Conservation (phyloP, 163 green algal genomes). For the Picocystis sp. region DNA sequence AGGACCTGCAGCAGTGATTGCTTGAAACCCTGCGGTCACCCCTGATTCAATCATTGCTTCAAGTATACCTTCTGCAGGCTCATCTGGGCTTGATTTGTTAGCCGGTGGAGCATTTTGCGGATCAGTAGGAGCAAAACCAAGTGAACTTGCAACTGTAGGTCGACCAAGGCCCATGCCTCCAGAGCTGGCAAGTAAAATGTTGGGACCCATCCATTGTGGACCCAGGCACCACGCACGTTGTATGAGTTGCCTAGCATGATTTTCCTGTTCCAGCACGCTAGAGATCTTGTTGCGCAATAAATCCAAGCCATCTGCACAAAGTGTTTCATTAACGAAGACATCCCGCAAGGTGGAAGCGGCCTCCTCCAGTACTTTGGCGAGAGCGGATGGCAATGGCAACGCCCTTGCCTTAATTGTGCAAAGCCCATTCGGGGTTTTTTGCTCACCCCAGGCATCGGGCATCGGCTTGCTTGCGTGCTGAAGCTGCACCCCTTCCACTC, state of each 20-base stretch:
- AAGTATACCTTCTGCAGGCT: not conserved
- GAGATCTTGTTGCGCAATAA: not conserved
- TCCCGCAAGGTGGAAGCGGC: constrained; percentile 25
- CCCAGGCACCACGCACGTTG: constrained; percentile 61
- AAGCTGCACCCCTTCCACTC: constrained; percentile 15
- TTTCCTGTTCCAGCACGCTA: constrained; percentile 2
- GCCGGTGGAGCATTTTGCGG: not conserved
- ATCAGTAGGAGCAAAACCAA: not conserved
- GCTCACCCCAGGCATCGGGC: constrained; percentile 34
- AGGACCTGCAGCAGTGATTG: constrained; percentile 61
- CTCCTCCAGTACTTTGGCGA: constrained; percentile 44
- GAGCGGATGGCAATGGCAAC: constrained; percentile 29
- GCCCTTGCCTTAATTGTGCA: constrained; percentile 51
- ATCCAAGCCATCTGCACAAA: not conserved
- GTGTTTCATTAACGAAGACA: constrained; percentile 7
- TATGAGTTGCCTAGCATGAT: constrained; percentile 14
- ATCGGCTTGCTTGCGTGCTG: constrained; percentile 1
- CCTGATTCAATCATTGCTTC: constrained; percentile 13
- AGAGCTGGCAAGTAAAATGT: constrained; percentile 43
- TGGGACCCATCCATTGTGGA: constrained; percentile 49
- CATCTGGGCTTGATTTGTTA: not conserved
- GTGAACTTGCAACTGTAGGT: not conserved
- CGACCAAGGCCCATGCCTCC: not conserved
- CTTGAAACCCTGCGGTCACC: constrained; percentile 64
- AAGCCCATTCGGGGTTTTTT: constrained; percentile 44